Evolutionary conservation across 257 asterid genomes (phyloP), one percentile per base, ranked within the genome.

Genomic region (Avicennia marina): DNA sequence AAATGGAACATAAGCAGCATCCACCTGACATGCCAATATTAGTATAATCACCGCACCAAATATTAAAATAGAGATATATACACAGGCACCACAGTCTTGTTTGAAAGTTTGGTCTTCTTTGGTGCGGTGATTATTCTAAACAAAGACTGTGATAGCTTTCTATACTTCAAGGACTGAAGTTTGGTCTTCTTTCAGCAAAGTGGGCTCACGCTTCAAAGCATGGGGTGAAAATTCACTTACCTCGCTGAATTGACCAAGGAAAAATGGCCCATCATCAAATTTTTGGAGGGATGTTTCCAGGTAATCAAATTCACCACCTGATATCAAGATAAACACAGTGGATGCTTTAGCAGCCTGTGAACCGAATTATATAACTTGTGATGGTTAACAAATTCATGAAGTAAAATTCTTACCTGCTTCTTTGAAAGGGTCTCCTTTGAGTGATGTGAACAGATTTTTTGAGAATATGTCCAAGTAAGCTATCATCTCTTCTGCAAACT

Each of bases 221-320:
- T n/a, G 4, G 20, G 6, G 24, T 39, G 12, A 44, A 17, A 61
- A 48, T 6, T 17, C 25, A 39, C 65, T 62, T 44, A 72, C 89
- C 57, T 59, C 78, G 65, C 95, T 83, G 36, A 86, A 73, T 16
- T 77, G 78, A 2, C 94, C 88, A 1, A 86, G 79, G 74, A 86
- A 77, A 75, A 86, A 86, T 13, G 86, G 87, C 0, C 95, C 90
- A 13, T 75, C 76, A 0, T 68, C 76, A 51, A 73, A 83, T 46
- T 81, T 81, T 2, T 25, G 7, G 6, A 86, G 87, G 11, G 90
- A 77, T 2, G 71, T 56, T 68, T 86, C 95, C 58, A 83, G 57
- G 66, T 81, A 65, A 67, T 86, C 88, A 8, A 78, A 81, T 44
- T 75, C 79, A 34, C 63, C 71, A 50, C 66, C 83, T 72, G 61